Evolutionary conservation across 2,329 filamentous ascomycete genomes (phyloP), one percentile per base, ranked within the genome.

Genomic region (Colletotrichum endophyticum): DNA sequence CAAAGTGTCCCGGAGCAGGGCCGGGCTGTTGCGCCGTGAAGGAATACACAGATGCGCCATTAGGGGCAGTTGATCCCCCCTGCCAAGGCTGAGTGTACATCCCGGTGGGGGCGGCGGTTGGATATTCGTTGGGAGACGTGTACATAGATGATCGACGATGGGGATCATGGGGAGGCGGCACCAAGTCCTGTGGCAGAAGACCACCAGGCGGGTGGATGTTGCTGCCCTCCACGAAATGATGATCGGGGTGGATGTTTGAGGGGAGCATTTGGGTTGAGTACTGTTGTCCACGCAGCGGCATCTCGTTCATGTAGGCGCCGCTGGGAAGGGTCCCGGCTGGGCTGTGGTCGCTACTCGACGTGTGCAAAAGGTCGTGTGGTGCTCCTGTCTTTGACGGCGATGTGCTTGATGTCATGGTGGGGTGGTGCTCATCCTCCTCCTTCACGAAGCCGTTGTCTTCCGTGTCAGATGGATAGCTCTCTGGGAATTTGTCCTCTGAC

Each of bases 401-500:
- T 13, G 83, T 75, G 34, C 81, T 83, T 12, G 86, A 82, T 4
- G 83, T 79, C 4, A 85, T 84, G 8, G 83, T 78, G 6, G 79
- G 78, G 27, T 85, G 83, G 2, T 86, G 84, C 4, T 88, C 87
- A 13, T 88, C 86, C 19, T 88, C 87, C 30, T 88, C 87, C 68
- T 87, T 85, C 66, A 83, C 82, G 3, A 84, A 81, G 12, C 80
- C 83, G 12, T 85, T 84, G 22, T 86, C 84, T 8, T 91, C 90
- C 27, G 86, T 87, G 25, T 91, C 89, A 2, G 87, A 89, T 16
- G 84, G 80, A 66, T 87, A 89, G 32, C 84, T 86, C 63, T 90
- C 88, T 5, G 85, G 84, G 8, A 88, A 81, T 77, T 89, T 89
- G 77, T 91, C 89, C 70, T 90, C 89, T 4, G 87, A 85, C 84